phyloP scores from a whole-genome alignment of 2,329 filamentous ascomycete genomes.

The Tolypocladium ovalisporum region DNA sequence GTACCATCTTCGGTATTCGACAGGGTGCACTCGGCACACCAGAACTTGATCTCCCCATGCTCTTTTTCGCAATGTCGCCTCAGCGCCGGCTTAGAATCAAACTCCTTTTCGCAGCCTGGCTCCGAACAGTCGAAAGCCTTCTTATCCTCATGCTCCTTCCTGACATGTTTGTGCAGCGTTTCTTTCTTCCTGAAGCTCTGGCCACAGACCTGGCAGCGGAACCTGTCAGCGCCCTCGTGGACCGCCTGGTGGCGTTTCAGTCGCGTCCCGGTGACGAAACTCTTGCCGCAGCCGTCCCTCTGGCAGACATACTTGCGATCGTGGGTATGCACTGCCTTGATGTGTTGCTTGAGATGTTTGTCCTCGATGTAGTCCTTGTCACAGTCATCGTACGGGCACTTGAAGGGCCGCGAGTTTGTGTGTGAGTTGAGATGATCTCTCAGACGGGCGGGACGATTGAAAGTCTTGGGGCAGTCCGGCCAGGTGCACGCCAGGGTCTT shows the following conservation, averaged over 20 bases:
- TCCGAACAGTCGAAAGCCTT: slow-evolving; percentile 62
- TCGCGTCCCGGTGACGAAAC: slow-evolving; percentile 69
- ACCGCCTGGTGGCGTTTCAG: slow-evolving; percentile 68
- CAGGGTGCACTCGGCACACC: slow-evolving; percentile 61
- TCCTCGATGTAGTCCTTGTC: slow-evolving; percentile 77
- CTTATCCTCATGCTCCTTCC: slow-evolving; percentile 60
- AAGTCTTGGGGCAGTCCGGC: slow-evolving; percentile 67
- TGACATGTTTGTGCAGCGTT: slow-evolving; percentile 74
- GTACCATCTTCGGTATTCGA: slow-evolving; percentile 26
- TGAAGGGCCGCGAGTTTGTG: slow-evolving; percentile 71
- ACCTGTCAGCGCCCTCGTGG: slow-evolving; percentile 64
- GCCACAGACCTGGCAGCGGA: slow-evolving; percentile 63
- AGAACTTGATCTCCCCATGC: slow-evolving; percentile 62
- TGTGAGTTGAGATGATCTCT: slow-evolving; percentile 75
- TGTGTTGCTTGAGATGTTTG: slow-evolving; percentile 76
- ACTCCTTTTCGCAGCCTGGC: slow-evolving; percentile 51
- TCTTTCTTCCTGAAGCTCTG: slow-evolving; percentile 80
- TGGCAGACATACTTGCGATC: slow-evolving; percentile 61
- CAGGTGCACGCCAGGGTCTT: slow-evolving; percentile 72
- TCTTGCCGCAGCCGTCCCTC: slow-evolving; percentile 64
- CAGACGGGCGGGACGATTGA: slow-evolving; percentile 76
- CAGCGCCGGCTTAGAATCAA: slow-evolving; percentile 62
- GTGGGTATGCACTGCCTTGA: slow-evolving; percentile 69
- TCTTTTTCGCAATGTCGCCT: slow-evolving; percentile 59
- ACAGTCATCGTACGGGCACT: slow-evolving; percentile 59